phyloP scores from a whole-genome alignment of 768 basidiomycete genomes.

The Naganishia onofrii region DNA sequence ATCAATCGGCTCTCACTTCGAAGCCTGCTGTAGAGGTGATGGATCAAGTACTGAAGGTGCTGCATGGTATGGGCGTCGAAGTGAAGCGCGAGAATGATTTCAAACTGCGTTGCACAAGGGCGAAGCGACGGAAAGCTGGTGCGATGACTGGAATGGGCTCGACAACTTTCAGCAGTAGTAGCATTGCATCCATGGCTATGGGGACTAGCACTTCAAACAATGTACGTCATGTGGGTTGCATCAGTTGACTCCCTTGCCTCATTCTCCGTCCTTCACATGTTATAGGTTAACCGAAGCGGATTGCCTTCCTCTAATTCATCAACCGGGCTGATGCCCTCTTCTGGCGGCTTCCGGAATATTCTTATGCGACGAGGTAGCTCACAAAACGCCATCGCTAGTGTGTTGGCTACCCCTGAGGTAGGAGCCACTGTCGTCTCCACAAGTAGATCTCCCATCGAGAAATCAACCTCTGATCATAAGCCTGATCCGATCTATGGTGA shows the following conservation, averaged over 20 bases:
- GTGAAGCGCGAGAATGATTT: conserved; percentile 83
- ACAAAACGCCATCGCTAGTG: conserved; percentile 55
- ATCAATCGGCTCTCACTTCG: conserved; percentile 82
- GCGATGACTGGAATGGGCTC: conserved; percentile 56
- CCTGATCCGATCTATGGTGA: conserved; percentile 69
- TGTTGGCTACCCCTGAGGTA: conserved; percentile 54
- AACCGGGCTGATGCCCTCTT: conserved; percentile 61
- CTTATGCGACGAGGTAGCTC: conserved; percentile 88
- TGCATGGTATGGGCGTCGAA: conserved; percentile 87
- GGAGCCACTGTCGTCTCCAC: conserved; percentile 12
- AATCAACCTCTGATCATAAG: conserved; percentile 12
- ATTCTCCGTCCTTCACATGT: conserved; percentile 20
- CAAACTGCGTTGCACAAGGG: conserved; percentile 79
- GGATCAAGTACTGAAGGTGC: conserved; percentile 72
- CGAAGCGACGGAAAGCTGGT: conserved; percentile 63
- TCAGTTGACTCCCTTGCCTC: background rate
- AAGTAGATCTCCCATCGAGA: conserved; percentile 13
- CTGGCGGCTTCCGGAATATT: conserved; percentile 80
- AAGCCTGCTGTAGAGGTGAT: conserved; percentile 82
- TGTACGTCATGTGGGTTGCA: conserved; percentile 57
- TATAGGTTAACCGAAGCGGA: conserved; percentile 82
- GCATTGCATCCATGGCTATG: conserved; percentile 72
- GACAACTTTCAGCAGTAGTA: conserved; percentile 52
- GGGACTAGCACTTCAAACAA: conserved; percentile 80
- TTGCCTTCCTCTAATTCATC: conserved; percentile 76